Base-by-base conservation (phyloP, 176 grass and related monocot species). In the Phragmites australis region DNA sequence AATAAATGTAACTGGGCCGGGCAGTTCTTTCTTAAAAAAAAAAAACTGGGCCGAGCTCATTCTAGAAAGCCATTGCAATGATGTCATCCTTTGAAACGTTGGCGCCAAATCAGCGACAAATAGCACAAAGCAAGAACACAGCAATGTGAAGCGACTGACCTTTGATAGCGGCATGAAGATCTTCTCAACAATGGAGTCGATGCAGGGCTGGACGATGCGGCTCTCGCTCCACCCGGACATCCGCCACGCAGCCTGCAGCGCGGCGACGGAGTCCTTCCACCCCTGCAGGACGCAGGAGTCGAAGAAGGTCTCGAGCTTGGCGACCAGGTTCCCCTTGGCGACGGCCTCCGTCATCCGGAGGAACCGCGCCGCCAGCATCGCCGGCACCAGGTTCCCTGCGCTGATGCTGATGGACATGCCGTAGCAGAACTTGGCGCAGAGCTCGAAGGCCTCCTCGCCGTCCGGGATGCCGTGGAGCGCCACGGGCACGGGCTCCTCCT, bases 381-480 rank as follows among this genome's bases (percentile, higher is more conserved):
- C 78, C 7, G 83, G 77, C 45, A 93, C 83, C 6, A 91, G 92
- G 85, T 93, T 94, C 83, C 65, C 72, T 5, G 95, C 95, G 57
- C 90, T 88, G 76, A 98, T 84, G 72, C 78, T 89, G 88, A 98
- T 93, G 78, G 88, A 66, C 51, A 98, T 98, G 57, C 92, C 84
- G 61, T 98, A 98, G 87, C 92, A 94, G 86, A 98, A 98, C 84
- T 98, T 98, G 51, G 92, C 92, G 56, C 95, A 98, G 17, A 98
- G 81, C 86, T 98, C 95, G 29, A 98, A 94, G 18, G 95, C 69
- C 64, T 94, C 73, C 70, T 94, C 91, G 30, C 90, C 81, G 44
- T 92, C 95, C 0, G 95, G 92, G 60, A 94, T 93, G 22, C 93
- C 95, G 37, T 94, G 90, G 27, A 98, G 92, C 57, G 81, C 88